Evolutionary conservation across 495 filamentous ascomycete genomes (phyloP).

Genomic region (Jackrogersella minutella): DNA sequence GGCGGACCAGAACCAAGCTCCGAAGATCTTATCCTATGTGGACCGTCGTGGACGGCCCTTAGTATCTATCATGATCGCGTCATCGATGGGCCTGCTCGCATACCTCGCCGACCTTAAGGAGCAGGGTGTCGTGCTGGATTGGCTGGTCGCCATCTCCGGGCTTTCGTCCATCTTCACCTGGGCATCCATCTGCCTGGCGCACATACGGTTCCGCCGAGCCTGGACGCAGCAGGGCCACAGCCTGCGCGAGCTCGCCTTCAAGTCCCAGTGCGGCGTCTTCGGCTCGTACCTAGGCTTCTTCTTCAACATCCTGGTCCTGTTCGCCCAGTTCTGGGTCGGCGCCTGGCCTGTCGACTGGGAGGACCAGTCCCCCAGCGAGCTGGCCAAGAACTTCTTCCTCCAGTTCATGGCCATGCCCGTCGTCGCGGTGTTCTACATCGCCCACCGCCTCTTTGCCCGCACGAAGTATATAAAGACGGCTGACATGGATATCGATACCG

Average conservation of each 20-base stretch:
- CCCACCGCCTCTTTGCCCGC: conserved; percentile 78
- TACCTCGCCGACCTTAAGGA: conserved; percentile 76
- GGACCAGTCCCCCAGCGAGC: conserved; percentile 48
- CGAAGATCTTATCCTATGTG: conserved; percentile 77
- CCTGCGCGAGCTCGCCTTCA: conserved; percentile 80
- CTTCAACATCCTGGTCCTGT: conserved; percentile 81
- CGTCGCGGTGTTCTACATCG: conserved; percentile 75
- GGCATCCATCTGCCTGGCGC: conserved; percentile 85
- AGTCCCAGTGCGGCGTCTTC: conserved; percentile 76
- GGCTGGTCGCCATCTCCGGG: conserved; percentile 91
- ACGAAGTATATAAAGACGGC: conserved; percentile 70
- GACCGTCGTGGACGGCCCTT: conserved; percentile 85
- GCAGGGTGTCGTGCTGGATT: conserved; percentile 73
- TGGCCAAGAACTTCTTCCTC: conserved; percentile 74
- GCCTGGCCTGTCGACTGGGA: conserved; percentile 76
- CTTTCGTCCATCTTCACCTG: conserved; percentile 93
- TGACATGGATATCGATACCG: conserved; percentile 88
- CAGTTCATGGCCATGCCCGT: conserved; percentile 86
- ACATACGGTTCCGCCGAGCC: conserved; percentile 89
- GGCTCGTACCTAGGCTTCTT: conserved; percentile 86
- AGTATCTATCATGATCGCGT: conserved; percentile 73
- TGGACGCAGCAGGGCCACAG: conserved; percentile 75
- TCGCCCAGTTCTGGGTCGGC: conserved; percentile 94
- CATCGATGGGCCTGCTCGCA: conserved; percentile 74
- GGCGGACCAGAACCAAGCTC: conserved; percentile 86